Conservation (phyloP, 306 rosid genomes). For the Citrullus colocynthis region DNA sequence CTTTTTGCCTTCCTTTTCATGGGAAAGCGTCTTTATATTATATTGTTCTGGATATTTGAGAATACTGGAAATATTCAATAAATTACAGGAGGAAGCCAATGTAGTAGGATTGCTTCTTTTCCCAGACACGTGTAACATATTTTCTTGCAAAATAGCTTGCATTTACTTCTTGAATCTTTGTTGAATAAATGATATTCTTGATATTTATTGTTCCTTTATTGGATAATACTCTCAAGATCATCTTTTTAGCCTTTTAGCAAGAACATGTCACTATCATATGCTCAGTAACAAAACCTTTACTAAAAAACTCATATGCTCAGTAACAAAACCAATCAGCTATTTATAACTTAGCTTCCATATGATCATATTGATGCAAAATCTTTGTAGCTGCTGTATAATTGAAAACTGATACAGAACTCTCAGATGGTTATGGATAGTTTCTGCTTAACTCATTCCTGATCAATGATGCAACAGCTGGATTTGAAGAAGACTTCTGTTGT, state of each 20-base stretch:
- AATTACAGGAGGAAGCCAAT: not conserved
- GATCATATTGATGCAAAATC: not conserved
- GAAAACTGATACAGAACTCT: not conserved
- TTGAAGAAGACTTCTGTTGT: not conserved
- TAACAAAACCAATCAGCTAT: not conserved
- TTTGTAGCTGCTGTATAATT: not conserved
- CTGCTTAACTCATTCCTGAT: not conserved
- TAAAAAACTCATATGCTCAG: not conserved
- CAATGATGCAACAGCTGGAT: not conserved
- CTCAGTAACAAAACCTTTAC: not conserved
- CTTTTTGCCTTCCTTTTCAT: not conserved
- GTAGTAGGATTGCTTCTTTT: slow-evolving; percentile 1
- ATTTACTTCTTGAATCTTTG: not conserved
- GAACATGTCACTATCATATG: not conserved
- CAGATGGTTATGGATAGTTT: not conserved
- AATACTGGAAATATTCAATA: slow-evolving; percentile 1
- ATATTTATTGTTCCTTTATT: not conserved
- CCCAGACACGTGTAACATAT: not conserved
- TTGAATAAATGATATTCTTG: not conserved
- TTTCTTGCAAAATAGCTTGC: not conserved
- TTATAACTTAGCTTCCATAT: not conserved
- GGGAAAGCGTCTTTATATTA: not conserved
- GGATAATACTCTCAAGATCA: not conserved
- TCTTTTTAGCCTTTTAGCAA: not conserved
- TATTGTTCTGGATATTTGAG: not conserved